phyloP scores from a whole-genome alignment of 2,329 filamentous ascomycete genomes.

The Fusarium concolor region DNA sequence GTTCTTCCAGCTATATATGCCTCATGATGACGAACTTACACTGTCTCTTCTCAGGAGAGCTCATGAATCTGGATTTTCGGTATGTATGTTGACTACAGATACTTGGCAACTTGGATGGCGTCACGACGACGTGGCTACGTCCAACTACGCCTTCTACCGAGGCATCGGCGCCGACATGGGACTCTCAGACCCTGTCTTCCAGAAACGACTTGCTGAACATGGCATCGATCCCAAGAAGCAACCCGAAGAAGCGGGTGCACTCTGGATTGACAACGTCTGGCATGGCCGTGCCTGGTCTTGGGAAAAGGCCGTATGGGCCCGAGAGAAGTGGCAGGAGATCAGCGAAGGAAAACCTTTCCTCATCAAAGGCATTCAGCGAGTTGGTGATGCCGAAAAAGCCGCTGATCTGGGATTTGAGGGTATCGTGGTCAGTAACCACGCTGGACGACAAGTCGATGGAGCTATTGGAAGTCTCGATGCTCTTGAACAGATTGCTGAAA shows the following conservation, averaged over 20 bases:
- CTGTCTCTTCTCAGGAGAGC: neutral
- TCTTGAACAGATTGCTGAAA: constrained; percentile 5
- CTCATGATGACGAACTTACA: constrained; percentile 1
- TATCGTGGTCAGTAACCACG: constrained; percentile 8
- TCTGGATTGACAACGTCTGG: constrained; percentile 26
- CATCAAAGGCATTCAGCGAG: constrained; percentile 23
- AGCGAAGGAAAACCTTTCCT: constrained; percentile 17
- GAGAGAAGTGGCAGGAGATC: constrained; percentile 16
- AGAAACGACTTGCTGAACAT: neutral
- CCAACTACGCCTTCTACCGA: constrained; percentile 11
- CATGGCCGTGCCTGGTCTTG: constrained; percentile 24
- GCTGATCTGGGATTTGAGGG: constrained; percentile 15
- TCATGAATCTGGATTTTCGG: neutral
- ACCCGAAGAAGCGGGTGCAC: constrained; percentile 7
- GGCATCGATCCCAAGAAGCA: constrained; percentile 17
- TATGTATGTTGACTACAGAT: constrained; percentile 6
- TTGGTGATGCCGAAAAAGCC: constrained; percentile 9
- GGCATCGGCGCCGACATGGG: constrained; percentile 14
- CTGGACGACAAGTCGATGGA: constrained; percentile 5
- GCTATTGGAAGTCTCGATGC: constrained; percentile 14
- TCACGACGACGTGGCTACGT: constrained; percentile 13
- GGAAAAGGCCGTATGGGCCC: constrained; percentile 18
- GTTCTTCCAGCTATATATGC: constrained; percentile 22
- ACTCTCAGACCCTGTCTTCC: constrained; percentile 9
- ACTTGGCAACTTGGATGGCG: constrained; percentile 20